phyloP scores from a whole-genome alignment of 495 filamentous ascomycete species.

The Extremus antarcticus region DNA sequence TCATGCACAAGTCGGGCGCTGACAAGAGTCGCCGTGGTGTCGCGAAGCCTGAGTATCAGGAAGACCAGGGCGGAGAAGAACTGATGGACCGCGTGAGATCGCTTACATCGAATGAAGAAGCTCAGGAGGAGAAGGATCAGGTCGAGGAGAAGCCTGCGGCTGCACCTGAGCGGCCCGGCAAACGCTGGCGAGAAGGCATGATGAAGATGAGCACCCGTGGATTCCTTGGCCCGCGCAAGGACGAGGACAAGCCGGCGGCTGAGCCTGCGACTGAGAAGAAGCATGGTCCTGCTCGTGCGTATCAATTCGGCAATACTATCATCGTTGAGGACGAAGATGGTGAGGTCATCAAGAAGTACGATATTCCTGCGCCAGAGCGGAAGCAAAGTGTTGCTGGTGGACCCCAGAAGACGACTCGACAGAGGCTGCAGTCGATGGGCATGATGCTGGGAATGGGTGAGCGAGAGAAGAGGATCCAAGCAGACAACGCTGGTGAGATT shows the following conservation, averaged over 20 bases:
- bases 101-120: background rate
- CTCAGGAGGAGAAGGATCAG: constrained; percentile 4
- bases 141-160: constrained; percentile 7
- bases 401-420: constrained; percentile 30
- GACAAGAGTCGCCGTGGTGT: constrained; percentile 29
- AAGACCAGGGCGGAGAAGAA: constrained; percentile 5
- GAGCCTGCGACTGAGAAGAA: constrained; percentile 17
- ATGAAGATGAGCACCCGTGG: constrained; percentile 36
- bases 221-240: constrained; percentile 31
- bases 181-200: constrained; percentile 23
- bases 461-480: constrained; percentile 14
- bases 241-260: background rate
- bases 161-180: constrained; percentile 7
- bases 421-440: constrained; percentile 47
- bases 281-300: constrained; percentile 66
- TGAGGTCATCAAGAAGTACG: constrained; percentile 94
- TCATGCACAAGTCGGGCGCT: constrained; percentile 39
- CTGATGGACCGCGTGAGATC: background rate
- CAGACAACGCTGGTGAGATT: constrained; percentile 13
- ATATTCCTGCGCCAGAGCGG: constrained; percentile 48
- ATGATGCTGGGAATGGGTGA: constrained; percentile 44
- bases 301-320: constrained; percentile 92
- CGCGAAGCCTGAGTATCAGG: constrained; percentile 15
- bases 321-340: constrained; percentile 97
- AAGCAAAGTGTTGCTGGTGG: constrained; percentile 15